A percentile compares a stretch with the other conserved stretches of the same genome.
These are phyloP conservation scores for Mentha longifolia DNA, from an alignment of 257 asterid genomes.

Conservation along the genomic window DNA sequence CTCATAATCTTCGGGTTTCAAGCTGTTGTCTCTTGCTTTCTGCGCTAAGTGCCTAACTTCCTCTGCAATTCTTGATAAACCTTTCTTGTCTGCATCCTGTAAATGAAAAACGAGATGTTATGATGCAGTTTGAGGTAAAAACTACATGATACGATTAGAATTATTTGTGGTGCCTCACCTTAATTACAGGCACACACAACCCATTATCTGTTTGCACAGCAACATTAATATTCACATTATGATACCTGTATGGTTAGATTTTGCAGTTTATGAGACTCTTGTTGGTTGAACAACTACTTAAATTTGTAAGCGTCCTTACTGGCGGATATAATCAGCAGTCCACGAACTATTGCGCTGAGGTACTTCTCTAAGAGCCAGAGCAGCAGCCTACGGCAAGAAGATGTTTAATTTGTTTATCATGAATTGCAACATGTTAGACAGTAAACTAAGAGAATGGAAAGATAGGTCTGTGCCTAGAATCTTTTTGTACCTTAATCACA, in stretches of 20 bases:
- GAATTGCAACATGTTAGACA: background rate
- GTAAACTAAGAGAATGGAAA: background rate
- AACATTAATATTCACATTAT: slow-evolving; percentile 81
- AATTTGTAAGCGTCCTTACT: slow-evolving; percentile 58
- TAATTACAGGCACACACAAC: slow-evolving; percentile 78
- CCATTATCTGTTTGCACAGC: slow-evolving; percentile 99
- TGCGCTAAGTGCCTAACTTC: slow-evolving; percentile 82
- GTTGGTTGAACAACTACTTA: background rate
- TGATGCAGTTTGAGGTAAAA: background rate
- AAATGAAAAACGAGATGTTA: slow-evolving; percentile 18
- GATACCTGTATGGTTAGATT: slow-evolving; percentile 55
- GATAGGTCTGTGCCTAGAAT: slow-evolving; percentile 2
- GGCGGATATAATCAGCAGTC: slow-evolving; percentile 95
- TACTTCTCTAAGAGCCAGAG: slow-evolving; percentile 94
- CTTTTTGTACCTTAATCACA: slow-evolving; percentile 79
- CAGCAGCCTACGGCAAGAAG: slow-evolving; percentile 76
- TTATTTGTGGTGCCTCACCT: slow-evolving; percentile 44
- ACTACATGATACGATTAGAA: background rate
- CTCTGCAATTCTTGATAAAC: slow-evolving; percentile 71
- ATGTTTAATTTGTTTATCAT: background rate
- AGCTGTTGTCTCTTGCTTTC: slow-evolving; percentile 84
- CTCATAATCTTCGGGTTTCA: slow-evolving; percentile 96
- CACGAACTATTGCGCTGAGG: slow-evolving; percentile 97
- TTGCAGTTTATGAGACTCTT: slow-evolving; percentile 9
- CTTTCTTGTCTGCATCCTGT: slow-evolving; percentile 98